Base-by-base conservation (phyloP, 345 rosid species). In the Lumnitzera racemosa region DNA sequence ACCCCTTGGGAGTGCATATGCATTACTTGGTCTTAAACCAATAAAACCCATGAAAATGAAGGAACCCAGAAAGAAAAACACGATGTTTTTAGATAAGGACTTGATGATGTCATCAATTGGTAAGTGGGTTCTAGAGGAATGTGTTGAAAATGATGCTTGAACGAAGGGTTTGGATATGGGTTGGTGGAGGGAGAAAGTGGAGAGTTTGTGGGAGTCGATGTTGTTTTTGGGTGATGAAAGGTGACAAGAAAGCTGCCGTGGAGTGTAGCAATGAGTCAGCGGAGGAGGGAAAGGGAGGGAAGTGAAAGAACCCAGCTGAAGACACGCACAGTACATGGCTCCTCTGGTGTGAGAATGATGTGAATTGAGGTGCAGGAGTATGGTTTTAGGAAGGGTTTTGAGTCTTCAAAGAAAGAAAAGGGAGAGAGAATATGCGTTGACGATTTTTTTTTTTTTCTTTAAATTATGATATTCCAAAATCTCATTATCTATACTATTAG, bases 21-120 rank as follows among this genome's bases (percentile, higher is more conserved):
- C 88, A 55, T 80, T 47, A 49, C 78, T 70, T 24, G 79, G 84
- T 59, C 67, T 83, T 17, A 73, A 68, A 55, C 46, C 74, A 24
- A 66, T 72, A 51, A 78, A 67, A 27, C 86, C 91, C 73, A 81
- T 11, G 24, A 85, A 73, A 16, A 87, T 59, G 55, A 81, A 70
- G 3, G 85, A 78, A 56, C 96, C 96, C 58, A 83, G 67, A 61
- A 89, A 73, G 23, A 78, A 75, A 70, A 78, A 43, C 51, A 74
- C 78, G 0, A 74, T 55, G 67, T 78, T 85, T 57, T 69, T 74
- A 2, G 78, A 65, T 2, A 80, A 56, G 67, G 23, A 47, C 16
- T 56, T 64, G 20, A 64, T 29, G 49, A 83, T 17, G 52, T 59
- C 60, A 27, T 59, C 61, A 24, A 69, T 36, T 36, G 43, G 43